Percentiles rank a stretch among this genome's conserved stretches.
Conservation (phyloP, 495 filamentous ascomycete genomes). For the Aspergillus homomorphus region DNA sequence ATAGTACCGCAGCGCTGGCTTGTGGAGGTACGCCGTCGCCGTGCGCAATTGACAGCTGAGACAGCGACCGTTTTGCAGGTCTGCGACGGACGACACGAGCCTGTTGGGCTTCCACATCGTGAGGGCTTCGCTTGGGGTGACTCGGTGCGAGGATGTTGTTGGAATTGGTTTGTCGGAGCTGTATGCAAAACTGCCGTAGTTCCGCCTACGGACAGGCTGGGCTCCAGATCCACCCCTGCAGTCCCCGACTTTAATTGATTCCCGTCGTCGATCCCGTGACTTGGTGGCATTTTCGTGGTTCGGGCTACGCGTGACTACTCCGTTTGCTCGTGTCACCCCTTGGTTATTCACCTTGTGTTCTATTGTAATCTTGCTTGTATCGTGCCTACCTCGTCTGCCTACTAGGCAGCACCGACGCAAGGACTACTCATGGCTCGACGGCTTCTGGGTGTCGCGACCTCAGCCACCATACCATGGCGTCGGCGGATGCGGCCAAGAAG, state of each 20-base stretch:
- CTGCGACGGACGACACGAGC: constrained; percentile 19
- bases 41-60: constrained; percentile 42
- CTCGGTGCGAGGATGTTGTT: background rate
- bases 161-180: background rate
- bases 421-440: constrained; percentile 17
- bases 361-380: background rate
- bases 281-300: constrained; percentile 37
- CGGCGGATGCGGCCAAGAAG: constrained; percentile 30
- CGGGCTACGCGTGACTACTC: constrained; percentile 22
- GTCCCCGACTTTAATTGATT: constrained; percentile 15
- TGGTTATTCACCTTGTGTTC: background rate
- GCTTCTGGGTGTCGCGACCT: constrained; percentile 10
- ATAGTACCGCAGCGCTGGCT: constrained; percentile 31
- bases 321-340: constrained; percentile 5
- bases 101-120: constrained; percentile 37
- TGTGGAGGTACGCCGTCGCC: constrained; percentile 24
- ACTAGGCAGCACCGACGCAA: constrained; percentile 10
- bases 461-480: constrained; percentile 24
- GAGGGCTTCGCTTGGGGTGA: no score
- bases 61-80: constrained; percentile 33
- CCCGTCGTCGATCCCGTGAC: constrained; percentile 30
- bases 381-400: constrained; percentile 9
- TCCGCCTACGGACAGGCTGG: background rate
- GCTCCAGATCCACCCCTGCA: background rate
- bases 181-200: background rate